Conservation (phyloP, 805 yeast species). For the Isabelozyma rhagii region DNA sequence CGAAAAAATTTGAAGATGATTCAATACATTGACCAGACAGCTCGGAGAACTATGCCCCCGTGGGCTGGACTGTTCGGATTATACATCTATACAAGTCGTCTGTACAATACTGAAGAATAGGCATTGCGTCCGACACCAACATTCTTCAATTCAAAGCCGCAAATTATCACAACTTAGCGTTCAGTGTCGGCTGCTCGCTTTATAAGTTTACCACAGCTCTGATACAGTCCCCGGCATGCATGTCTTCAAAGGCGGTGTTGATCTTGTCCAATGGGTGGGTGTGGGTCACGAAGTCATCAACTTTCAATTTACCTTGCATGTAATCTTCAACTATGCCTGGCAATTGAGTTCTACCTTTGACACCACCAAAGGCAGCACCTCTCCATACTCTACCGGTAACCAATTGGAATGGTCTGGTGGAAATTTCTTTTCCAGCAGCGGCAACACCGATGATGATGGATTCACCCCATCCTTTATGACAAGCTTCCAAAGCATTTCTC, state of each 20-base stretch:
- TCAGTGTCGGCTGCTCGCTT: slow-evolving; percentile 13
- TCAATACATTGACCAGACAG: too few relatives aligned
- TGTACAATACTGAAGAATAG: not conserved
- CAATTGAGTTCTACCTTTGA: slow-evolving; percentile 94
- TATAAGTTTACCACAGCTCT: slow-evolving; percentile 76
- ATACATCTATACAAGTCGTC: not conserved
- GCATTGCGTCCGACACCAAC: slow-evolving; percentile 1
- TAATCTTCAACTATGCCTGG: slow-evolving; percentile 88
- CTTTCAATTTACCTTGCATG: slow-evolving; percentile 74
- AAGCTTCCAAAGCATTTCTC: slow-evolving; percentile 95
- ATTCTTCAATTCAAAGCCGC: not conserved
- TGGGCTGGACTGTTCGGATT: too few relatives aligned
- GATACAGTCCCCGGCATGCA: slow-evolving; percentile 91
- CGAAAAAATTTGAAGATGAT: too few relatives aligned
- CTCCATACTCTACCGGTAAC: slow-evolving; percentile 99
- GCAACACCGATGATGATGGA: slow-evolving; percentile 97
- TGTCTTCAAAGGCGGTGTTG: slow-evolving; percentile 88
- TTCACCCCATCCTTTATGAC: slow-evolving; percentile 99
- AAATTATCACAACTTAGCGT: not conserved
- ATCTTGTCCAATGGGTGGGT: slow-evolving; percentile 74
- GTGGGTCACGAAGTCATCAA: slow-evolving; percentile 94
- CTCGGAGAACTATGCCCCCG: too few relatives aligned
- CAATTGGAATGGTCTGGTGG: slow-evolving; percentile 97
- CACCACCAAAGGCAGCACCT: slow-evolving; percentile 99
- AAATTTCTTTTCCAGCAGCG: slow-evolving; percentile 94